phyloP scores from a whole-genome alignment of 225 moss, liverwort and hornwort genomes.

The Sphagnum tenellum region DNA sequence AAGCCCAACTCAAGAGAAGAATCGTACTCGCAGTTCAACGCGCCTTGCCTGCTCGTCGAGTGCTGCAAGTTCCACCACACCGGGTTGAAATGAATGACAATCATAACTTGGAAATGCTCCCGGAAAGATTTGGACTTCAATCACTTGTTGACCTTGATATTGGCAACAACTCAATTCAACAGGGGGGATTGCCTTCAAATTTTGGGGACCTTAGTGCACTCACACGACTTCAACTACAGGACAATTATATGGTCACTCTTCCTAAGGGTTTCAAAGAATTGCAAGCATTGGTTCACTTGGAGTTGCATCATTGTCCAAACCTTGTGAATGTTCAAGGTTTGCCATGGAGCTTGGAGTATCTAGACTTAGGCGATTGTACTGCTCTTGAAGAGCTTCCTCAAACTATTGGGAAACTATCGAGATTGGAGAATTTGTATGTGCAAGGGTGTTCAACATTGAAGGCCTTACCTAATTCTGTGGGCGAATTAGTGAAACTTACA shows the following conservation, averaged over 20 bases:
- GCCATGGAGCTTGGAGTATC: constrained; percentile 9
- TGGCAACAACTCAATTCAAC: constrained; percentile 3
- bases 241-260: neutral
- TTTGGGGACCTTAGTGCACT: constrained; percentile 3
- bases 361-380: neutral
- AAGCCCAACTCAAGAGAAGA: too few relatives aligned
- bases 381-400: too few relatives aligned
- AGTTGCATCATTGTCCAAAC: neutral
- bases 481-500: too few relatives aligned
- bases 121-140: neutral
- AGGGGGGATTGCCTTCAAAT: neutral
- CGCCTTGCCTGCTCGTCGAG: too few relatives aligned
- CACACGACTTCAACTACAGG: neutral
- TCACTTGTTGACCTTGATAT: neutral
- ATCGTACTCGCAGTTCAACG: too few relatives aligned
- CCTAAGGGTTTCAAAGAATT: constrained; percentile 7
- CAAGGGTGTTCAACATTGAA: too few relatives aligned
- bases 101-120: neutral
- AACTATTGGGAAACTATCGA: too few relatives aligned
- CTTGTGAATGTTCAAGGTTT: constrained; percentile 5
- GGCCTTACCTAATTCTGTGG: too few relatives aligned
- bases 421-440: too few relatives aligned
- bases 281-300: neutral
- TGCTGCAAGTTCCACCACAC: too few relatives aligned
- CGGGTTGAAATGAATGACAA: neutral